These are phyloP conservation scores for Quercus tomentella DNA, from an alignment of 331 rosid genomes.

Conservation along the genomic window DNA sequence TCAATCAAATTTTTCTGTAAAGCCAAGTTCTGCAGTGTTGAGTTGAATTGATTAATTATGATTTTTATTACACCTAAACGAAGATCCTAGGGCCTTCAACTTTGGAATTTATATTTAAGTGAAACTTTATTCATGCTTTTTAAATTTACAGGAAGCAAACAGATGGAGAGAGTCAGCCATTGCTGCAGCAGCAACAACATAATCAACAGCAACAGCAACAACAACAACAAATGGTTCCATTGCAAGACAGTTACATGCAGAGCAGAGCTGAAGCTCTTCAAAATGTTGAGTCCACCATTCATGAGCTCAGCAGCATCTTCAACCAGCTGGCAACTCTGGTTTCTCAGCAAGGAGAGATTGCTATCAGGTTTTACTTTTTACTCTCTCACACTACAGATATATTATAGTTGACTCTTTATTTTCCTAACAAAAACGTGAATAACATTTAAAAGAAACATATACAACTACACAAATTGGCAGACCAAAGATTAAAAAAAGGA, in stretches of 20 bases:
- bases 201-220: slow-evolving; percentile 49
- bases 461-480: too few species aligned
- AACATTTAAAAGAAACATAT: too few species aligned
- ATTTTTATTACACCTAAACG: neutral
- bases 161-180: slow-evolving; percentile 85
- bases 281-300: slow-evolving; percentile 94
- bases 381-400: slow-evolving; percentile 7
- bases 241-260: slow-evolving; percentile 95
- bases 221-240: slow-evolving; percentile 70
- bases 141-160: slow-evolving; percentile 55
- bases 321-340: slow-evolving; percentile 94
- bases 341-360: slow-evolving; percentile 95
- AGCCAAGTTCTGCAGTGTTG: neutral
- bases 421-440: too few species aligned
- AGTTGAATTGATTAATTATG: slow-evolving; percentile 3
- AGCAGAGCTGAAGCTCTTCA: slow-evolving; percentile 98
- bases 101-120: neutral
- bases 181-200: slow-evolving; percentile 51
- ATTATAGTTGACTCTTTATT: too few species aligned
- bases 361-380: slow-evolving; percentile 63
- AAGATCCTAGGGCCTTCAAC: neutral
- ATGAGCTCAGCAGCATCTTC: slow-evolving; percentile 87
- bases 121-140: neutral
- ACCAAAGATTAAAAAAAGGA: too few species aligned
- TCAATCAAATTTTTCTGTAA: neutral